Percentiles rank a stretch among this genome's conserved stretches.
phyloP scores from a whole-genome alignment of 176 grass and related monocot species.

The Urochloa ruziziensis region DNA sequence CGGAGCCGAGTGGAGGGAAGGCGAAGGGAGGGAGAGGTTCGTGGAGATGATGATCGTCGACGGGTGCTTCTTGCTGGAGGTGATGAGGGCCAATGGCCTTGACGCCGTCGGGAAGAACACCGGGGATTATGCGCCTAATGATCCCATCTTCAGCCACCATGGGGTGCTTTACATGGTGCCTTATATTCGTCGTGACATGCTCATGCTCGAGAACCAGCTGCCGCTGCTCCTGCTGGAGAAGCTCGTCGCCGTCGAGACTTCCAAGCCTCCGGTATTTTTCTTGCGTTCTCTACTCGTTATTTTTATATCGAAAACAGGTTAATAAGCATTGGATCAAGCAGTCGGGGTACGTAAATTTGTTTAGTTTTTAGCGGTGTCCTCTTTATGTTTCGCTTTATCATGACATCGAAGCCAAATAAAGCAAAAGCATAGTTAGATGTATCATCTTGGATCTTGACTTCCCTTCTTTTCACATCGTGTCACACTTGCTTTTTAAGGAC shows the following conservation, averaged over 20 bases:
- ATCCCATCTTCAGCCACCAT: conserved; percentile 77
- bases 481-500: background rate
- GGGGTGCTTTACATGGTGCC: conserved; percentile 70
- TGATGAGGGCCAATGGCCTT: conserved; percentile 36
- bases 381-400: background rate
- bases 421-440: background rate
- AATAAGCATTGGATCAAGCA: background rate
- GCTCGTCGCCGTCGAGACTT: conserved; percentile 44
- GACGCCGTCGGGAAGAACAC: background rate
- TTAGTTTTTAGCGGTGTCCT: background rate
- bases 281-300: background rate
- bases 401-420: conserved; percentile 6
- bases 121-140: conserved; percentile 59
- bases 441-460: background rate
- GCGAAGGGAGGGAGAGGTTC: conserved; percentile 33
- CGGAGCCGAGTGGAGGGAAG: conserved; percentile 21
- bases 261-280: background rate
- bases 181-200: conserved; percentile 69
- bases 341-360: background rate
- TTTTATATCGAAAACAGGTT: background rate
- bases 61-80: conserved; percentile 78
- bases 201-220: conserved; percentile 87
- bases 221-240: conserved; percentile 58
- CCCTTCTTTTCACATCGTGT: background rate
- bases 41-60: conserved; percentile 71